Conservation (phyloP, 805 yeast genomes). For the Candida yuanshanica region DNA sequence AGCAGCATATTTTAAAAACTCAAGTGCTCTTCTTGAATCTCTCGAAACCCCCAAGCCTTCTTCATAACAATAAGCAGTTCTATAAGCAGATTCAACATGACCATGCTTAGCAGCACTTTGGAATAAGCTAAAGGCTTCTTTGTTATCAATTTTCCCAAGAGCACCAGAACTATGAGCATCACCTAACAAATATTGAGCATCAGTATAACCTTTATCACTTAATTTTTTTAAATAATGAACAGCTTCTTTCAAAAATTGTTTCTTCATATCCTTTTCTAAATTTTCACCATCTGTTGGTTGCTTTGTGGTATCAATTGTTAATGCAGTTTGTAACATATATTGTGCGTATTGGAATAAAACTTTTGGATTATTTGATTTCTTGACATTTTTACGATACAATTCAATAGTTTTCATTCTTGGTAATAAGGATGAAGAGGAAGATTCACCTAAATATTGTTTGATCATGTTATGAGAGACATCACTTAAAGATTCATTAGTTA, state of each 20-base stretch:
- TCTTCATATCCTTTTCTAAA: conserved; percentile 37
- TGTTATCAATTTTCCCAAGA: conserved; percentile 71
- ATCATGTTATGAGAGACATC: conserved; percentile 49
- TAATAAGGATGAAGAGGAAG: conserved; percentile 41
- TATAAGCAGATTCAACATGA: conserved; percentile 84
- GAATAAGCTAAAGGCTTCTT: conserved; percentile 70
- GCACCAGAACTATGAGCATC: conserved; percentile 86
- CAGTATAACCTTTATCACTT: conserved; percentile 74
- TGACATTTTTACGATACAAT: conserved; percentile 79
- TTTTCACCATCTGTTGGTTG: conserved; percentile 16
- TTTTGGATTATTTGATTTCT: conserved; percentile 76
- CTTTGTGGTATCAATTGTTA: conserved; percentile 40
- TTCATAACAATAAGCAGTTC: conserved; percentile 87
- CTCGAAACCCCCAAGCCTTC: conserved; percentile 91
- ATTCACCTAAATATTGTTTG: conserved; percentile 48
- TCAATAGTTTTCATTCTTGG: conserved; percentile 83
- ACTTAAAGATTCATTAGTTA: conserved; percentile 36
- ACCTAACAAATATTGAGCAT: conserved; percentile 89
- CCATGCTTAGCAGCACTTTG: conserved; percentile 91
- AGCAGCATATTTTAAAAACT: conserved; percentile 81
- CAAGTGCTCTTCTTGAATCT: conserved; percentile 81
- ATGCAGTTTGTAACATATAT: conserved; percentile 80
- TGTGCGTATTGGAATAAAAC: conserved; percentile 90
- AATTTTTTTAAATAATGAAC: conserved; percentile 60
- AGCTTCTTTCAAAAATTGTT: conserved; percentile 72